phyloP scores from a whole-genome alignment of 495 filamentous ascomycete genomes.

The Parathielavia appendiculata region DNA sequence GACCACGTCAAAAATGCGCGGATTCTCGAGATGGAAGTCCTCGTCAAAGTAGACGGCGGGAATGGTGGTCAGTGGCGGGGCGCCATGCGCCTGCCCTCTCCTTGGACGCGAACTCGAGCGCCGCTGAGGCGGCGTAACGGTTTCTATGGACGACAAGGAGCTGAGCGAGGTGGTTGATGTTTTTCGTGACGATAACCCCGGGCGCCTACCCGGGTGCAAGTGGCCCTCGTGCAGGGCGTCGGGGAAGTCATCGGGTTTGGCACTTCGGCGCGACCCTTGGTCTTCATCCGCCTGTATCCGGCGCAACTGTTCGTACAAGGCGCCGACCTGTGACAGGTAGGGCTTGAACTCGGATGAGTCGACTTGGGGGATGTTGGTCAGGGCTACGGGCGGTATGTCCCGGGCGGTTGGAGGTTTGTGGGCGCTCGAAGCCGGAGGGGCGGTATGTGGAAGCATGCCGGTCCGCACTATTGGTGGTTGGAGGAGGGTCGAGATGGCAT shows the following conservation, averaged over 20 bases:
- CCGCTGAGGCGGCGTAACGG: conserved; percentile 37
- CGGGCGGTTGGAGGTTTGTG: conserved; percentile 80
- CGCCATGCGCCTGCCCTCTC: conserved; percentile 53
- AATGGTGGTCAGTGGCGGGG: conserved; percentile 86
- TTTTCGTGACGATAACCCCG: conserved; percentile 39
- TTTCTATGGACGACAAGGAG: conserved; percentile 48
- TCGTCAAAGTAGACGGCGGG: conserved; percentile 92
- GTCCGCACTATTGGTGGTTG: conserved; percentile 88
- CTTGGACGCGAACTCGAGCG: conserved; percentile 49
- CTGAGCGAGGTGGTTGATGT: conserved; percentile 45
- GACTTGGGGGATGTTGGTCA: conserved; percentile 84
- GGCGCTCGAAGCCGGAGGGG: conserved; percentile 57
- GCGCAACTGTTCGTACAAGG: conserved; percentile 75
- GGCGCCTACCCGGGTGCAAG: conserved; percentile 38
- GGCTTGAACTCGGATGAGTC: conserved; percentile 72
- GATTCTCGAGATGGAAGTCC: conserved; percentile 93
- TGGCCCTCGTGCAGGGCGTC: conserved; percentile 45
- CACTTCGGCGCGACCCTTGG: conserved; percentile 43
- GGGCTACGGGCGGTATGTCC: conserved; percentile 90
- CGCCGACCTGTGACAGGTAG: conserved; percentile 77
- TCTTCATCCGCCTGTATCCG: conserved; percentile 67
- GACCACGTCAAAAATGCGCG: conserved; percentile 91
- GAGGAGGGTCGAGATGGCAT: conserved; percentile 91
- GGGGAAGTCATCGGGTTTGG: conserved; percentile 46
- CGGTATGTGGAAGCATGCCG: conserved; percentile 69